Evolutionary conservation across 108 stramenopile genomes (phyloP).

Genomic region (Schizochytrium sp.): DNA sequence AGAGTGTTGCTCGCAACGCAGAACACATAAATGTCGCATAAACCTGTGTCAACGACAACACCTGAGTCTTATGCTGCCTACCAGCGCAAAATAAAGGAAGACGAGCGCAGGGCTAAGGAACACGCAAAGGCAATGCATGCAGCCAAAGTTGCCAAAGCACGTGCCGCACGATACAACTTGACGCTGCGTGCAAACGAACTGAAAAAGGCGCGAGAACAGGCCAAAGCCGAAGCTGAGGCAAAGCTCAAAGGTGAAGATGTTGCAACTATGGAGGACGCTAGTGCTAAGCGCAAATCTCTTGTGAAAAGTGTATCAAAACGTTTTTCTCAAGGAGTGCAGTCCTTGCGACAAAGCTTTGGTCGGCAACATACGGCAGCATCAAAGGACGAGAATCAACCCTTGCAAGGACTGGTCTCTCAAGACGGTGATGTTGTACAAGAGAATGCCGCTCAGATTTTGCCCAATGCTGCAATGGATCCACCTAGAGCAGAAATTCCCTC

Average conservation of each 20-base stretch:
- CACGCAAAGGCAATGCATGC: background rate
- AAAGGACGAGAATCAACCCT: background rate
- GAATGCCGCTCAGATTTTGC: too few relatives aligned
- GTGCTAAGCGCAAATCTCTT: background rate
- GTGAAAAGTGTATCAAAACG: background rate
- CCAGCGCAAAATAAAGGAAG: conserved; percentile 22
- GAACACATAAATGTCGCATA: background rate
- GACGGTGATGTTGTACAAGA: too few relatives aligned
- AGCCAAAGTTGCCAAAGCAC: conserved; percentile 36
- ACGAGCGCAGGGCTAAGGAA: background rate
- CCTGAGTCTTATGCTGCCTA: conserved; percentile 44
- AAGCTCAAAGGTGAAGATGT: too few relatives aligned
- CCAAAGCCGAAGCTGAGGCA: too few relatives aligned
- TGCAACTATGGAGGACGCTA: too few relatives aligned
- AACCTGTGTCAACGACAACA: conserved; percentile 14
- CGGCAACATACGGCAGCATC: background rate
- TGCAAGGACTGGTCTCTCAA: too few relatives aligned
- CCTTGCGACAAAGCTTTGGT: background rate
- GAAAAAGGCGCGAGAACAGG: conserved; percentile 27
- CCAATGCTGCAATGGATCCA: too few relatives aligned
- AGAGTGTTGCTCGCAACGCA: background rate
- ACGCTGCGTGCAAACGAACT: conserved; percentile 56
- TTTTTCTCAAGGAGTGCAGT: background rate
- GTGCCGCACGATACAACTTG: conserved; percentile 51
- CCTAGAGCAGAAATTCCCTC: too few relatives aligned